These are phyloP conservation scores for Opeltia flavorubescens DNA, from an alignment of 495 filamentous ascomycete genomes.

Conservation along the genomic window DNA sequence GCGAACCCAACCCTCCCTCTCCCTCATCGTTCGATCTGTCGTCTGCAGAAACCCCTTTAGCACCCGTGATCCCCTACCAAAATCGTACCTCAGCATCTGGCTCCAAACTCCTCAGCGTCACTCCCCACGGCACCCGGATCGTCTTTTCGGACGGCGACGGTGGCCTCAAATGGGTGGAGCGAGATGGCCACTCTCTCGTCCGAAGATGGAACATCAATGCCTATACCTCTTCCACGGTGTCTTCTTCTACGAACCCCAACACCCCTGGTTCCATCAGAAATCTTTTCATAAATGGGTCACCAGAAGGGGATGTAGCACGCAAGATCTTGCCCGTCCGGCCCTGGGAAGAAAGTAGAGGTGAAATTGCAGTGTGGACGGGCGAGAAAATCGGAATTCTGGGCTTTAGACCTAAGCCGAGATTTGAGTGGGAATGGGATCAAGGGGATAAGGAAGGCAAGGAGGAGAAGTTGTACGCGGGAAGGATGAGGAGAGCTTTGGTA, in stretches of 20 bases:
- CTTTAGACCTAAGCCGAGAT: conserved; percentile 33
- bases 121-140: conserved; percentile 70
- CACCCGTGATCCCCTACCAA: conserved; percentile 1
- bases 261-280: background rate
- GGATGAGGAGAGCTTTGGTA: conserved; percentile 63
- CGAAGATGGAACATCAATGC: conserved; percentile 56
- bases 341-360: conserved; percentile 31
- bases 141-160: conserved; percentile 78
- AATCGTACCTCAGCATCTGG: conserved; percentile 75
- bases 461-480: conserved; percentile 46
- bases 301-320: conserved; percentile 48
- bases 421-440: conserved; percentile 26
- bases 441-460: conserved; percentile 27
- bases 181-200: conserved; percentile 71
- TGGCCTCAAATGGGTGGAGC: conserved; percentile 80
- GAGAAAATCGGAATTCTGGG: conserved; percentile 61
- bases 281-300: conserved; percentile 16
- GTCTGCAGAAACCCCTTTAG: background rate
- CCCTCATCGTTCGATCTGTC: background rate
- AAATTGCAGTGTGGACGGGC: conserved; percentile 68
- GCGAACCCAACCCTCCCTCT: conserved; percentile 1
- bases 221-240: background rate
- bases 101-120: conserved; percentile 72
- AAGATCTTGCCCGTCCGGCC: conserved; percentile 49
- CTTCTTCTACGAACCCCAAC: background rate